phyloP scores from a whole-genome alignment of 139 green algal genomes.

The Zygnema cylindricum region DNA sequence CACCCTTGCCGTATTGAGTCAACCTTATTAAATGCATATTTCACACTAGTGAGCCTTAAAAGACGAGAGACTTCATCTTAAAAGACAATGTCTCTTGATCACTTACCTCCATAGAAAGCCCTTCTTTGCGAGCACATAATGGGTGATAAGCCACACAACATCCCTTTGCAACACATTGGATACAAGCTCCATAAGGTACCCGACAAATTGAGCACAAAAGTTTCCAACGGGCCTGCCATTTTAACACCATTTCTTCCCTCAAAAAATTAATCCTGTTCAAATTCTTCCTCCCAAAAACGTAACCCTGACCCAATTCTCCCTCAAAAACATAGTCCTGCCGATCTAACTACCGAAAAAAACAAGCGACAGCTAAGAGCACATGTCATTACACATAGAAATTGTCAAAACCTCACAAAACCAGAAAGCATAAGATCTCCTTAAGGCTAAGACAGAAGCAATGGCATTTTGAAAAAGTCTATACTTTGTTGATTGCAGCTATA shows the following conservation, averaged over 20 bases:
- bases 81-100: background rate
- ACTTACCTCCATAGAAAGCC: conserved; percentile 59
- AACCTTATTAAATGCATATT: background rate
- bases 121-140: conserved; percentile 74
- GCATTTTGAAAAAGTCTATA: background rate
- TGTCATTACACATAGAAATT: too few relatives aligned
- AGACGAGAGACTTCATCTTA: background rate
- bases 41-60: conserved; percentile 3
- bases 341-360: too few relatives aligned
- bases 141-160: conserved; percentile 82
- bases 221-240: conserved; percentile 55
- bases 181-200: conserved; percentile 77
- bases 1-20: background rate
- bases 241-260: too few relatives aligned
- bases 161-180: conserved; percentile 73
- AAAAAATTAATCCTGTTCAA: too few relatives aligned
- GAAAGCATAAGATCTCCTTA: too few relatives aligned
- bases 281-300: too few relatives aligned
- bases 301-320: too few relatives aligned
- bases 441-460: too few relatives aligned
- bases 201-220: conserved; percentile 74
- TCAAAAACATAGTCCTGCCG: too few relatives aligned
- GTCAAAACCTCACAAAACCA: too few relatives aligned
- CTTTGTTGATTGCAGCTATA: conserved; percentile 21
- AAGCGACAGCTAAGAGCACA: too few relatives aligned